Conservation (phyloP, 164 flowering plant species). For the Nymphaea thermarum region DNA sequence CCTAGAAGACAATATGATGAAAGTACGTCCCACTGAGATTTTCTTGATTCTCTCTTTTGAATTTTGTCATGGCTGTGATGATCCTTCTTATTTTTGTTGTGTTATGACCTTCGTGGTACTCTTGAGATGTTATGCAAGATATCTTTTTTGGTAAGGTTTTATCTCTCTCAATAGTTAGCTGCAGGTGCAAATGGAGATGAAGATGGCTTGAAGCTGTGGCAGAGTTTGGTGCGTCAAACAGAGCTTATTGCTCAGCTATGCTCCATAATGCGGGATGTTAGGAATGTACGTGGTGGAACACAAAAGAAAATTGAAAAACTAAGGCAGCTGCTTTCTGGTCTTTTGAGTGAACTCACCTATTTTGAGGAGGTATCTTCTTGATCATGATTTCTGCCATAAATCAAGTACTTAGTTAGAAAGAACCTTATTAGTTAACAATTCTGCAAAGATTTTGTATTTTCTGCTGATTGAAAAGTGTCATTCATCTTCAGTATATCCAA, state of each 20-base stretch:
- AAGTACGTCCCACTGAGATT: constrained; percentile 31
- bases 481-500: background rate
- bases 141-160: background rate
- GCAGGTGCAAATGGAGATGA: constrained; percentile 59
- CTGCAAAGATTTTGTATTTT: background rate
- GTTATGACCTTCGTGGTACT: background rate
- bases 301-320: constrained; percentile 97
- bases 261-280: constrained; percentile 84
- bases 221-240: constrained; percentile 90
- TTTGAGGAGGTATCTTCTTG: constrained; percentile 75
- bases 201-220: constrained; percentile 89
- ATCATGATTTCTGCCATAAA: background rate
- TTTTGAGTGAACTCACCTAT: constrained; percentile 93
- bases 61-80: background rate
- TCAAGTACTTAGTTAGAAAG: background rate
- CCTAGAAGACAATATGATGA: constrained; percentile 81
- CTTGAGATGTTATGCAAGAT: too few species aligned
- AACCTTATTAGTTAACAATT: background rate
- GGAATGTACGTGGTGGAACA: constrained; percentile 92
- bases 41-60: background rate
- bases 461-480: background rate
- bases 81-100: background rate
- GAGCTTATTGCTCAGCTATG: constrained; percentile 96
- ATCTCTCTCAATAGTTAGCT: constrained; percentile 38
- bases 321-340: constrained; percentile 92